These are phyloP conservation scores for Fraxinus albicans DNA, from an alignment of 305 asterid species.

Conservation along the genomic window DNA sequence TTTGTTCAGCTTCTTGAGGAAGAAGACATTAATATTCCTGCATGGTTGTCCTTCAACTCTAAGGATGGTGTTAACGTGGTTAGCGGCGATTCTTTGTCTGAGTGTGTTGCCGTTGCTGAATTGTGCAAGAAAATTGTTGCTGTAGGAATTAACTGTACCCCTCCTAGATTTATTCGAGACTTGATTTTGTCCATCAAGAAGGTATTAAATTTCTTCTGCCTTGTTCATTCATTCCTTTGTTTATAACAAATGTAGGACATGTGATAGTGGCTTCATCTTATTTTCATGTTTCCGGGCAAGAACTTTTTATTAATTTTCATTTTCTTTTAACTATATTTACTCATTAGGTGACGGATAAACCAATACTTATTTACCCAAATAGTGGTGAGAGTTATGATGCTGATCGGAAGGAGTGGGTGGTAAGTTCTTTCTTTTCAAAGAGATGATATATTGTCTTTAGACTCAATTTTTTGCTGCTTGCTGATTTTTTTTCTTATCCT, in stretches of 20 bases:
- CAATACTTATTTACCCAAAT: slow-evolving; percentile 84
- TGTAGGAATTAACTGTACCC: slow-evolving; percentile 93
- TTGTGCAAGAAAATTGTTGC: slow-evolving; percentile 68
- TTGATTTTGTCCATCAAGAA: slow-evolving; percentile 68
- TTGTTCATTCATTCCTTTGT: neutral
- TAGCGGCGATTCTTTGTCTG: slow-evolving; percentile 80
- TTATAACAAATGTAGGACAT: neutral
- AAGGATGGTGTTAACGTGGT: slow-evolving; percentile 89
- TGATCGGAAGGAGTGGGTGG: slow-evolving; percentile 81
- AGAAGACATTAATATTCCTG: slow-evolving; percentile 73
- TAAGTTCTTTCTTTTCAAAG: slow-evolving; percentile 32
- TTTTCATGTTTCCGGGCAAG: neutral
- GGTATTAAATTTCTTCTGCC: slow-evolving; percentile 38
- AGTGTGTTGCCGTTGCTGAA: slow-evolving; percentile 74
- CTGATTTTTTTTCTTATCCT: neutral
- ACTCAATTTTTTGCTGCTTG: neutral
- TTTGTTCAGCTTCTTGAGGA: slow-evolving; percentile 80
- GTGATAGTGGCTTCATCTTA: neutral
- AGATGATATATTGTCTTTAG: neutral
- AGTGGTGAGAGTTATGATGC: slow-evolving; percentile 91
- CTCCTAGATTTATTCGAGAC: slow-evolving; percentile 83
- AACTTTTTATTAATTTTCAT: neutral
- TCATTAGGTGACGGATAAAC: slow-evolving; percentile 64
- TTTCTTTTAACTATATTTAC: slow-evolving; percentile 13
- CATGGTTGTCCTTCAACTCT: slow-evolving; percentile 94